Conservation (phyloP, 2,329 filamentous ascomycete genomes). For the Samsoniella hepiali region DNA sequence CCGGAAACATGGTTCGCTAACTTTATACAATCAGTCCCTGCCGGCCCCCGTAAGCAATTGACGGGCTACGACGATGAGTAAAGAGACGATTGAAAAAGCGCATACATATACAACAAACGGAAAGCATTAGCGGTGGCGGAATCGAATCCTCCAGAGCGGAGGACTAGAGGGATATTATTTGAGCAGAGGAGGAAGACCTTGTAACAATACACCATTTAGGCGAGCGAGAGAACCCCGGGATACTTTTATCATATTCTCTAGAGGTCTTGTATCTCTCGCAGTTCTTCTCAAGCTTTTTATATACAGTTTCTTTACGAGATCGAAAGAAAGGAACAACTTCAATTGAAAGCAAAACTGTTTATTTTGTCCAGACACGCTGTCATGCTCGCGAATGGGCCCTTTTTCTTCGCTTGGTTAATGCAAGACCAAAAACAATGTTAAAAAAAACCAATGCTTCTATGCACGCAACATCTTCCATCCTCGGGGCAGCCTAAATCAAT, state of each 20-base stretch:
- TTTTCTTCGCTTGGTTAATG: neutral
- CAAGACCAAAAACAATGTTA: neutral
- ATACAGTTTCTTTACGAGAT: neutral
- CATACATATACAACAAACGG: conserved; percentile 8
- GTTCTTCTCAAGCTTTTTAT: neutral
- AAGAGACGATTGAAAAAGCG: conserved; percentile 20
- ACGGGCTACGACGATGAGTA: conserved; percentile 59
- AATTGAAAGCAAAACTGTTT: conserved; percentile 4
- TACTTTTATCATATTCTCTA: too few species aligned
- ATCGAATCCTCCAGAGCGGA: neutral
- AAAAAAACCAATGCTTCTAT: neutral
- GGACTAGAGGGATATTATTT: neutral
- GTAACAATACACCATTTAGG: conserved; percentile 15
- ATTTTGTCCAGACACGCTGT: neutral
- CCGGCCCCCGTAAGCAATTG: conserved; percentile 56
- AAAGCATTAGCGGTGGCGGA: neutral
- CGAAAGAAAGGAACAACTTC: neutral
- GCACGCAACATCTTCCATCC: neutral
- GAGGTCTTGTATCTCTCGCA: neutral
- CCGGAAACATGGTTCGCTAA: neutral
- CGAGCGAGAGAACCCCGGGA: neutral
- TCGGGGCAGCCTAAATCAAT: neutral
- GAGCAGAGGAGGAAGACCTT: conserved; percentile 4
- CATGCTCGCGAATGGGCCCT: neutral
- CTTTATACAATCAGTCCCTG: conserved; percentile 44